Evolutionary conservation across 345 rosid genomes (phyloP).

Genomic region (Eucalyptus sp.): DNA sequence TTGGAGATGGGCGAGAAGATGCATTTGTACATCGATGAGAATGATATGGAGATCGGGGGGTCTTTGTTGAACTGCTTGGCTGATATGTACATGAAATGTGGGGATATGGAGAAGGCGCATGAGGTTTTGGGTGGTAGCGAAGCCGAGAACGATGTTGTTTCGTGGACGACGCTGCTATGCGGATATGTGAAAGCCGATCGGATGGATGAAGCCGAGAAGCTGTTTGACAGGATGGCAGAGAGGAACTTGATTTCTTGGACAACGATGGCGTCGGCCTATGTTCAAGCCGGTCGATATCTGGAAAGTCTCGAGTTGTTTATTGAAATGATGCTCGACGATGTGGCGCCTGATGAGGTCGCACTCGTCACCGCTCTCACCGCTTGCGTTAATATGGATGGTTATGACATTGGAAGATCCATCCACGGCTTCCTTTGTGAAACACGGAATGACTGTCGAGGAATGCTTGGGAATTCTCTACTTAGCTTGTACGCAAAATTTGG

Average conservation of each 20-base stretch:
- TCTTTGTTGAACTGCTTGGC: background rate
- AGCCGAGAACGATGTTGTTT: background rate
- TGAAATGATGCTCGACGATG: background rate
- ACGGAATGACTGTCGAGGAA: background rate
- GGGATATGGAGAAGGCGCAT: background rate
- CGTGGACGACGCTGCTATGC: background rate
- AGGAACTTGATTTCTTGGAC: background rate
- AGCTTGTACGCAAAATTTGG: background rate
- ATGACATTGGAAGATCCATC: background rate
- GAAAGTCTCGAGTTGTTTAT: background rate
- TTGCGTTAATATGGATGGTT: background rate
- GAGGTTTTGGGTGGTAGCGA: background rate
- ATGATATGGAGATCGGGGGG: background rate
- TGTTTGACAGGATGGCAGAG: background rate
- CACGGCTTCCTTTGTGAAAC: background rate
- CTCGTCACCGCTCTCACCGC: background rate
- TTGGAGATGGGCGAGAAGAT: background rate
- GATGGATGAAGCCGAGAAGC: background rate
- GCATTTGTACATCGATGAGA: background rate
- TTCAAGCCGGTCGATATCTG: background rate
- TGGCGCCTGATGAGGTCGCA: background rate
- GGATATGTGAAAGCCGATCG: background rate
- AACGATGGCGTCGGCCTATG: background rate
- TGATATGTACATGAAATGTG: background rate
- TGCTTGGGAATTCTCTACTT: constrained; percentile 7